Percentiles rank a stretch among this genome's conserved stretches.
These are phyloP conservation scores for Naganishia randhawae DNA, from an alignment of 768 basidiomycete genomes.

Conservation along the genomic window DNA sequence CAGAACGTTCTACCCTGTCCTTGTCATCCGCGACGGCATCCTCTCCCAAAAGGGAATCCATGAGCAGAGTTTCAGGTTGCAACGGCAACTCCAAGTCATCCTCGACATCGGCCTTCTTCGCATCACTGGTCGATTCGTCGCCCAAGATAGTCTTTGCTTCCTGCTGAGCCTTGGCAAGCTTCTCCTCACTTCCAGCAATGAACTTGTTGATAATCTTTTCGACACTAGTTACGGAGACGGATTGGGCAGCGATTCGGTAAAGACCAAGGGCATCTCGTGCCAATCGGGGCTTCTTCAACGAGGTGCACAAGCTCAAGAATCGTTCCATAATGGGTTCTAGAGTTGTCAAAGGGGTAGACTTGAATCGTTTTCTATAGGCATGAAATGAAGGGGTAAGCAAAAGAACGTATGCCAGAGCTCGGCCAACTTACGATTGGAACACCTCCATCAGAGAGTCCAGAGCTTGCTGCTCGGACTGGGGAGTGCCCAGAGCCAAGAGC, in stretches of 20 bases:
- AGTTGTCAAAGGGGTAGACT: conserved; percentile 77
- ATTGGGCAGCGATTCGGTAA: conserved; percentile 97
- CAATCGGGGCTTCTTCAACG: conserved; percentile 85
- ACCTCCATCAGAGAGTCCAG: conserved; percentile 49
- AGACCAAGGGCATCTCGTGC: conserved; percentile 95
- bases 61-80: conserved; percentile 84
- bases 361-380: conserved; percentile 69
- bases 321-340: conserved; percentile 94
- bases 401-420: neutral
- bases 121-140: conserved; percentile 29
- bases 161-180: conserved; percentile 48
- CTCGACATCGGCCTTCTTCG: conserved; percentile 52
- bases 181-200: conserved; percentile 54
- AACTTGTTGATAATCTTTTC: conserved; percentile 86
- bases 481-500: conserved; percentile 47
- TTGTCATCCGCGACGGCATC: conserved; percentile 61
- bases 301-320: conserved; percentile 93
- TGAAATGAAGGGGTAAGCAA: neutral
- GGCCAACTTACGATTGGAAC: conserved; percentile 46
- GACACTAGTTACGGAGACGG: conserved; percentile 82
- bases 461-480: conserved; percentile 48
- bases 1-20: conserved; percentile 87
- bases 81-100: conserved; percentile 95
- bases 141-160: conserved; percentile 51
- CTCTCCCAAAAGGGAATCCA: conserved; percentile 82